These are phyloP conservation scores for Nicotiana sylvestris DNA, from an alignment of 257 asterid species.

Conservation along the genomic window DNA sequence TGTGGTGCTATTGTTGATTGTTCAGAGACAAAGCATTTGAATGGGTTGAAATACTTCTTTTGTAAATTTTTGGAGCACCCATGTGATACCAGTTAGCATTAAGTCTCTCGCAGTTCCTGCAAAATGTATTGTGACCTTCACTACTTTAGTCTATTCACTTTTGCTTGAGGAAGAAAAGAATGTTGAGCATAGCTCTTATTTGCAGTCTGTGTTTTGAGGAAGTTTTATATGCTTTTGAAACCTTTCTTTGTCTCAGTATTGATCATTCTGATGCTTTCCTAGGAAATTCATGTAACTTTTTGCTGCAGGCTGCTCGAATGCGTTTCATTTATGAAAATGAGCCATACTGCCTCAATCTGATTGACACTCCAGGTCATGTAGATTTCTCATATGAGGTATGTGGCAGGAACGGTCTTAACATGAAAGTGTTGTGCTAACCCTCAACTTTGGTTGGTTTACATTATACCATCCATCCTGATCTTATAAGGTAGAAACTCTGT, in stretches of 20 bases:
- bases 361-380: slow-evolving; percentile 98
- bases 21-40: not conserved
- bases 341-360: slow-evolving; percentile 92
- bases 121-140: not conserved
- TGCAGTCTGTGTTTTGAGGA: not conserved
- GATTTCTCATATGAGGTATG: slow-evolving; percentile 99
- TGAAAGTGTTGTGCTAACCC: not conserved
- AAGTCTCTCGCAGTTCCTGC: not conserved
- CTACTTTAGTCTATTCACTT: not conserved
- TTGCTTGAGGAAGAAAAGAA: not conserved
- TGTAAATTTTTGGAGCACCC: not conserved
- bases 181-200: not conserved
- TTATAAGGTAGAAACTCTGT: not conserved
- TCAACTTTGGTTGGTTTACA: not conserved
- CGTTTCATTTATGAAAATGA: slow-evolving; percentile 61
- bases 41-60: not conserved
- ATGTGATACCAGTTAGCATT: not conserved
- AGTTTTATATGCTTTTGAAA: not conserved
- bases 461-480: not conserved
- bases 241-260: slow-evolving; percentile 5
- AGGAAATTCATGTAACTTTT: slow-evolving; percentile 14
- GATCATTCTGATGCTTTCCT: not conserved
- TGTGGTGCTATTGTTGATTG: not conserved
- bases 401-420: not conserved
- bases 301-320: slow-evolving; percentile 90